These are phyloP conservation scores for Alternaria novae-zelandiae DNA, from an alignment of 2,329 filamentous ascomycete species.

Conservation along the genomic window DNA sequence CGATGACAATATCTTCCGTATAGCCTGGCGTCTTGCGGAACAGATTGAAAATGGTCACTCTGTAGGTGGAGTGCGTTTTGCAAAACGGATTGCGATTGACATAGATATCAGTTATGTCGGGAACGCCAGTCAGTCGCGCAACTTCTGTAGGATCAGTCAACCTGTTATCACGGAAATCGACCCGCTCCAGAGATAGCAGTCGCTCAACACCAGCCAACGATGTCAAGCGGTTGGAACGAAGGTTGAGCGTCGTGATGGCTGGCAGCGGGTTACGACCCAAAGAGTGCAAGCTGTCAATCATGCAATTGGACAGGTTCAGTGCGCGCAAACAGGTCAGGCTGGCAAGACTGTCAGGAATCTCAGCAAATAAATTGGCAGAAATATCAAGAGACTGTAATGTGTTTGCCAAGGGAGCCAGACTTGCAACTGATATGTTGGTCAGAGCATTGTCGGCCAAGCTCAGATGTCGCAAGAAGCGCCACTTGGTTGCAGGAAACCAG, in stretches of 20 bases:
- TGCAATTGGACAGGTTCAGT: constrained; percentile 92
- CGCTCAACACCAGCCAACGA: constrained; percentile 91
- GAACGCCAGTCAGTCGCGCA: constrained; percentile 85
- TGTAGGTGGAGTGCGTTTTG: constrained; percentile 82
- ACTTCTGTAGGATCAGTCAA: constrained; percentile 90
- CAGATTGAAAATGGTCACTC: constrained; percentile 92
- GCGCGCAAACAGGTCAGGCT: constrained; percentile 87
- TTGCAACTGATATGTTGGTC: constrained; percentile 76
- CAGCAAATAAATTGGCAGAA: constrained; percentile 90
- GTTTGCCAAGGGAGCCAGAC: constrained; percentile 81
- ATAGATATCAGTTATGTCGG: constrained; percentile 91
- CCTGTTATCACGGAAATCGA: constrained; percentile 90
- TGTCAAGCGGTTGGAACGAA: constrained; percentile 84
- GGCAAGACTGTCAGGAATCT: constrained; percentile 89
- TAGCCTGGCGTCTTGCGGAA: constrained; percentile 91
- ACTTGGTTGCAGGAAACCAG: constrained; percentile 82
- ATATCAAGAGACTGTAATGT: constrained; percentile 91
- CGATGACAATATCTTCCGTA: constrained; percentile 87
- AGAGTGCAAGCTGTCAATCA: constrained; percentile 94
- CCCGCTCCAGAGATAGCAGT: constrained; percentile 82
- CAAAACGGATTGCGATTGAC: constrained; percentile 91
- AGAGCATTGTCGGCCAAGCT: constrained; percentile 91
- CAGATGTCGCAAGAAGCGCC: constrained; percentile 91
- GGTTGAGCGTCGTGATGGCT: constrained; percentile 90
- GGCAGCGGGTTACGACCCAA: constrained; percentile 84